phyloP scores from a whole-genome alignment of 345 rosid genomes.

The Populus alba region DNA sequence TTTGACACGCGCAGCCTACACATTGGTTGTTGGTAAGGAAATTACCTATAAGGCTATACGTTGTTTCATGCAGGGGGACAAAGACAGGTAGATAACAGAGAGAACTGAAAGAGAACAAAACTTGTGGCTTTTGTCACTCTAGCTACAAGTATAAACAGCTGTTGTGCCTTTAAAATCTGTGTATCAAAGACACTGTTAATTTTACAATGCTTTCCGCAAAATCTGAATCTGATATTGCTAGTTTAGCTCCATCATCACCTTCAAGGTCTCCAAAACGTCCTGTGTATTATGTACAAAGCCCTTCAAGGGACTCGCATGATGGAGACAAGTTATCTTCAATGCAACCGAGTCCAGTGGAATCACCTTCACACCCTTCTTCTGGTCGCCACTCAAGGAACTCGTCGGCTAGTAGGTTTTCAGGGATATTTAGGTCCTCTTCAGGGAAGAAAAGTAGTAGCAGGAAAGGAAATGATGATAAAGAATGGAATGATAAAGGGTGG shows the following conservation, averaged over 20 bases:
- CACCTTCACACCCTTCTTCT: conserved; percentile 74
- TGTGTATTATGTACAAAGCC: conserved; percentile 75
- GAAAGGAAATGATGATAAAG: conserved; percentile 25
- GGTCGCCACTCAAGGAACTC: conserved; percentile 90
- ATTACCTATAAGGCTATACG: neutral
- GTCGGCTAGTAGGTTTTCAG: conserved; percentile 76
- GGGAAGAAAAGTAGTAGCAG: conserved; percentile 54
- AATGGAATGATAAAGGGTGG: conserved; percentile 71
- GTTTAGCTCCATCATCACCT: conserved; percentile 75
- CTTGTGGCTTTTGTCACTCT: conserved; percentile 4
- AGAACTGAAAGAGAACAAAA: neutral
- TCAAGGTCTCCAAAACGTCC: conserved; percentile 77
- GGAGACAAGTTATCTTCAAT: conserved; percentile 74
- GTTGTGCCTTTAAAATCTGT: too few species aligned
- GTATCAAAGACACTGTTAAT: neutral
- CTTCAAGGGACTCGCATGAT: conserved; percentile 88
- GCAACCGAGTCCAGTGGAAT: conserved; percentile 79
- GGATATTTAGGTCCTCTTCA: conserved; percentile 71
- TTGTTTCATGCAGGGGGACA: conserved; percentile 2
- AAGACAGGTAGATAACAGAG: neutral
- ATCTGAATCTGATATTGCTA: conserved; percentile 72
- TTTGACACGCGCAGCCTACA: neutral
- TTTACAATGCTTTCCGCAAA: conserved; percentile 53
- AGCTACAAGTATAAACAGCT: neutral
- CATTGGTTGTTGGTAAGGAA: conserved; percentile 6